Evolutionary conservation across 305 asterid genomes (phyloP).

Genomic region (Withania somnifera): DNA sequence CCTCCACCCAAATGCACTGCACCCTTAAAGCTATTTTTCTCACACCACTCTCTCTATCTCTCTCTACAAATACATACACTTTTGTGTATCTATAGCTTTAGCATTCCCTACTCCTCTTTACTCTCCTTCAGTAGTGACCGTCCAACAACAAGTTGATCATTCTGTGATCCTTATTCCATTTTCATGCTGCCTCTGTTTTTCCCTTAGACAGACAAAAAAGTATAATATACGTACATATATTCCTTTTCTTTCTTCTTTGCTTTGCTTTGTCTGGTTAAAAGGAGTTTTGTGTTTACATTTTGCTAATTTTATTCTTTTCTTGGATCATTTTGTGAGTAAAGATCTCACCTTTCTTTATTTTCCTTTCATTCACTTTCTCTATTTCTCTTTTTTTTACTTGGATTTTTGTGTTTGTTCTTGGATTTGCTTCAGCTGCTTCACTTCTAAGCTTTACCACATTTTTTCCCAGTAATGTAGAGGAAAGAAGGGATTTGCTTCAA

Average conservation of each 20-base stretch:
- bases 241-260: not conserved
- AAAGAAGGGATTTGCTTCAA: too few relatives aligned
- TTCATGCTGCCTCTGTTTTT: not conserved
- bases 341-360: constrained; percentile 14
- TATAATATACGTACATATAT: not conserved
- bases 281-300: not conserved
- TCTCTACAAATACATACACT: not conserved
- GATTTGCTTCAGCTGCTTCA: not conserved
- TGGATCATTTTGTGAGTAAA: constrained; percentile 28
- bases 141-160: not conserved
- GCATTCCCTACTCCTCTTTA: not conserved
- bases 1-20: too few relatives aligned
- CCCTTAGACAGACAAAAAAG: not conserved
- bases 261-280: not conserved
- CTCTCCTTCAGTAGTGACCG: too few relatives aligned
- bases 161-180: constrained; percentile 1
- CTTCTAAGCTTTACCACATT: too few relatives aligned
- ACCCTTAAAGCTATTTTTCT: too few relatives aligned
- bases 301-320: constrained; percentile 19
- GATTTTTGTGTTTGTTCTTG: not conserved
- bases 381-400: not conserved
- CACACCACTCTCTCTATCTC: too few relatives aligned
- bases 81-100: not conserved
- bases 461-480: too few relatives aligned
- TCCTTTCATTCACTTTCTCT: not conserved